Base-by-base conservation (phyloP, 768 basidiomycete genomes). In the Candolleomyces aberdarensis region DNA sequence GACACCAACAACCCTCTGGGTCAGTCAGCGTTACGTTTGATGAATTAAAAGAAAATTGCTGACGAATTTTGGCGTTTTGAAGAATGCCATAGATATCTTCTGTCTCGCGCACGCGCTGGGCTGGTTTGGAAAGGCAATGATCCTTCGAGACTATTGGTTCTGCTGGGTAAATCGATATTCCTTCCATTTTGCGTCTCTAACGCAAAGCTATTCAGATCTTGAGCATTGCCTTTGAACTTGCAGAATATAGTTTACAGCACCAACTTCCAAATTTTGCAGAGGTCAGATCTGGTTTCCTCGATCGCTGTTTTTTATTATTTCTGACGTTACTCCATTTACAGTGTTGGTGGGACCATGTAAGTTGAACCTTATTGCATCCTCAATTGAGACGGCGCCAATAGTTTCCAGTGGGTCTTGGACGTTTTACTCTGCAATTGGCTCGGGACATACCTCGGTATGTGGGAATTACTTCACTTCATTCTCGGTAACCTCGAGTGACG, bases 271-370 rank as follows among this genome's bases (percentile, higher is more conserved):
- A 94, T 70, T 94, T 94, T 70, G 87, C 84, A 53, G 92, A 94
- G 85, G 91, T 91, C 74, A 56, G 83, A 40, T 59, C 57, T 62
- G 29, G 26, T 20, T 32, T 36, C 29, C 15, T 40, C 19, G 48
- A 57, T 61, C 40, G 32, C 39, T 52, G 54, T 58, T 55, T 58
- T 57, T 22, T 47, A 43, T 41, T 29, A 48, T 65, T 66, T 44
- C 64, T 64, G 57, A 63, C 58, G 52, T 43, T 53, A 62, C 50
- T 59, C 65, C 29, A 40, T 46, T 44, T 62, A 65, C 66, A 92
- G 90, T 94, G 92, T 68, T 94, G 92, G 92, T 94, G 92, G 92
- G 92, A 94, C 71, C 92, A 94, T 78, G 91, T 92, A 77, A 67
- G 85, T 77, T 8, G 55, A 41, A 63, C 36, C 36, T 58, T 29